A percentile compares a stretch with the other conserved stretches of the same genome.
Conservation (phyloP, 495 filamentous ascomycete genomes). For the Penicillium nucicola region DNA sequence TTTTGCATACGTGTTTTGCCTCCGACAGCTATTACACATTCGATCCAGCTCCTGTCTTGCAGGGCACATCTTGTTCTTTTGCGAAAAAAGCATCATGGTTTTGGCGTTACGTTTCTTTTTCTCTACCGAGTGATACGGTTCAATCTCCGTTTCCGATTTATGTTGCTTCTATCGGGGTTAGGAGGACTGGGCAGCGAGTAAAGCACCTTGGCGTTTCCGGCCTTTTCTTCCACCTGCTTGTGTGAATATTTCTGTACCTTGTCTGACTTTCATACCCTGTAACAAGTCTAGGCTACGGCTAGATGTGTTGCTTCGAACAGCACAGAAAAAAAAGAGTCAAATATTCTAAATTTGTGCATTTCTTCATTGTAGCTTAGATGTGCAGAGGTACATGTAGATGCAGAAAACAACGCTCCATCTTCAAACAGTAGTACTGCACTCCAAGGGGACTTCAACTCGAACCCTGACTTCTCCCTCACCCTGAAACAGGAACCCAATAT, state of each 20-base stretch:
- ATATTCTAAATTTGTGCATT: neutral
- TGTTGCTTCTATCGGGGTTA: constrained; percentile 12
- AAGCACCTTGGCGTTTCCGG: constrained; percentile 22
- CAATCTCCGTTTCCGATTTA: neutral
- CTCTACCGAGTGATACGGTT: constrained; percentile 5
- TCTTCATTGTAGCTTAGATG: neutral
- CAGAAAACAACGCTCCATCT: neutral
- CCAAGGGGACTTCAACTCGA: constrained; percentile 53
- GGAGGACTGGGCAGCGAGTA: constrained; percentile 20
- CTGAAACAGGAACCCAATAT: constrained; percentile 80
- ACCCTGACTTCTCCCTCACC: constrained; percentile 60
- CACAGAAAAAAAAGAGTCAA: constrained; percentile 6
- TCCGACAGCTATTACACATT: neutral
- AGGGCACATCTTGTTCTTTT: constrained; percentile 7
- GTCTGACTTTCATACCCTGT: constrained; percentile 21
- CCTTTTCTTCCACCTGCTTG: constrained; percentile 17
- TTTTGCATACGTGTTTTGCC: constrained; percentile 5
- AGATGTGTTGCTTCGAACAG: constrained; percentile 8
- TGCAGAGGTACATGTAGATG: neutral
- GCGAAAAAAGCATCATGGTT: constrained; percentile 28
- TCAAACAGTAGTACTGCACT: no score
- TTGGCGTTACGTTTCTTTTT: constrained; percentile 17
- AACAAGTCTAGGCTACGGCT: constrained; percentile 3
- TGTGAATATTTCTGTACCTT: constrained; percentile 18
- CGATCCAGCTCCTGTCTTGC: constrained; percentile 7